Evolutionary conservation across 371 early-diverging fungal genomes (phyloP).

Genomic region (Mucor sp.): DNA sequence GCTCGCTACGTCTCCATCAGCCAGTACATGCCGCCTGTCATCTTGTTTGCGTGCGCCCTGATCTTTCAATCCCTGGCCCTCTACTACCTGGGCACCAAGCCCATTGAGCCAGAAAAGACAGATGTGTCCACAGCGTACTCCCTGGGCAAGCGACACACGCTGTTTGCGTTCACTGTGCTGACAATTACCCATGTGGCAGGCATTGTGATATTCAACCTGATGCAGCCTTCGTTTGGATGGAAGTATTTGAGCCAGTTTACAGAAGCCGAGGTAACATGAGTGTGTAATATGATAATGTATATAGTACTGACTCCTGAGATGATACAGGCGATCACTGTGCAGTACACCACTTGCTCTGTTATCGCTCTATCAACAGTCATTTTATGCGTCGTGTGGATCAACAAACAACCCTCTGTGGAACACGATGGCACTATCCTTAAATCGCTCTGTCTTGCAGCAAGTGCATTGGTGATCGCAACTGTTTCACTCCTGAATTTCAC

Average conservation of each 20-base stretch:
- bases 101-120: slow-evolving; percentile 3
- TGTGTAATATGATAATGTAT: neutral
- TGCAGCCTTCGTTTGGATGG: slow-evolving; percentile 34
- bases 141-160: slow-evolving; percentile 26
- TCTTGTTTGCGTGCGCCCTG: slow-evolving; percentile 68
- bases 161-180: slow-evolving; percentile 39
- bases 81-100: slow-evolving; percentile 40
- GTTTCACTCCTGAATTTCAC: slow-evolving; percentile 85
- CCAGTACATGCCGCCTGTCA: slow-evolving; percentile 85
- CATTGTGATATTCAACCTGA: slow-evolving; percentile 37
- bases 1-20: slow-evolving; percentile 85
- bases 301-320: neutral
- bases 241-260: slow-evolving; percentile 13
- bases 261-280: slow-evolving; percentile 12
- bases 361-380: slow-evolving; percentile 16
- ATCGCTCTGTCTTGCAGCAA: slow-evolving; percentile 65
- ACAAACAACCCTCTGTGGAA: slow-evolving; percentile 4
- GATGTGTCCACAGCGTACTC: slow-evolving; percentile 32
- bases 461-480: slow-evolving; percentile 74
- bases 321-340: slow-evolving; percentile 18
- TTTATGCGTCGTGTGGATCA: slow-evolving; percentile 21
- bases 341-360: slow-evolving; percentile 22
- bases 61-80: slow-evolving; percentile 53
- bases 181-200: slow-evolving; percentile 38
- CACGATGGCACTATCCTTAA: slow-evolving; percentile 64